Evolutionary conservation across 176 grass and related monocot species (phyloP).

Genomic region (Ananas comosus): DNA sequence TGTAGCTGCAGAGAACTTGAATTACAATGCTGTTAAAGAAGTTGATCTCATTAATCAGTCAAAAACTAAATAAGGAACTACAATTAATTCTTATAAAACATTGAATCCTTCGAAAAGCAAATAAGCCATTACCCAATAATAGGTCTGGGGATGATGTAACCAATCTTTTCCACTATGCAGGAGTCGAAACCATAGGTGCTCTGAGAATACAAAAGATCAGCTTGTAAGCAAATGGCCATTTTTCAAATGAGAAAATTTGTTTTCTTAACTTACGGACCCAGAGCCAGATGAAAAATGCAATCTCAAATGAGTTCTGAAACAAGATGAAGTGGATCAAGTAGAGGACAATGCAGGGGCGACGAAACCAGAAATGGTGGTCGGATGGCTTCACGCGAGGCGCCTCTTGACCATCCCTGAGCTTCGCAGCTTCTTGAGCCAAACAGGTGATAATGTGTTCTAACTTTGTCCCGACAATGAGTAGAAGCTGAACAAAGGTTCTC

Average conservation of each 20-base stretch:
- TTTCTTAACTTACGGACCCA: constrained; percentile 31
- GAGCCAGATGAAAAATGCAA: constrained; percentile 69
- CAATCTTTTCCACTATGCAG: constrained; percentile 66
- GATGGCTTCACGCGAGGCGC: constrained; percentile 41
- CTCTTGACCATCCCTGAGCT: background rate
- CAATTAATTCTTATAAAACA: too few species aligned
- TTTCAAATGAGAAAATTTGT: background rate
- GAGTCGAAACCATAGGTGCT: constrained; percentile 65
- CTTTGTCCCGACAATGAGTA: constrained; percentile 73
- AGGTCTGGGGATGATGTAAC: constrained; percentile 53
- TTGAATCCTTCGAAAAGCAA: background rate
- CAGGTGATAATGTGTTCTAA: constrained; percentile 67
- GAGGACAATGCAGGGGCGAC: constrained; percentile 44
- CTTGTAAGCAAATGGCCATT: background rate
- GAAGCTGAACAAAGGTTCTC: constrained; percentile 38
- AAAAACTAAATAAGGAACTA: too few species aligned
- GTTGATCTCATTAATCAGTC: background rate
- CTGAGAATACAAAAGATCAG: constrained; percentile 9
- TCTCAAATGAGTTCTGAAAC: constrained; percentile 62
- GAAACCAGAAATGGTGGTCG: constrained; percentile 79
- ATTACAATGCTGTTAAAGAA: constrained; percentile 39
- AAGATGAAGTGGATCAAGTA: constrained; percentile 86
- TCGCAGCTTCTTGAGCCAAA: constrained; percentile 58
- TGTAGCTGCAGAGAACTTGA: constrained; percentile 75
- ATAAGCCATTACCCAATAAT: constrained; percentile 44